Conservation (phyloP, 2,329 filamentous ascomycete species). For the Acephala macrosclerotiorum region DNA sequence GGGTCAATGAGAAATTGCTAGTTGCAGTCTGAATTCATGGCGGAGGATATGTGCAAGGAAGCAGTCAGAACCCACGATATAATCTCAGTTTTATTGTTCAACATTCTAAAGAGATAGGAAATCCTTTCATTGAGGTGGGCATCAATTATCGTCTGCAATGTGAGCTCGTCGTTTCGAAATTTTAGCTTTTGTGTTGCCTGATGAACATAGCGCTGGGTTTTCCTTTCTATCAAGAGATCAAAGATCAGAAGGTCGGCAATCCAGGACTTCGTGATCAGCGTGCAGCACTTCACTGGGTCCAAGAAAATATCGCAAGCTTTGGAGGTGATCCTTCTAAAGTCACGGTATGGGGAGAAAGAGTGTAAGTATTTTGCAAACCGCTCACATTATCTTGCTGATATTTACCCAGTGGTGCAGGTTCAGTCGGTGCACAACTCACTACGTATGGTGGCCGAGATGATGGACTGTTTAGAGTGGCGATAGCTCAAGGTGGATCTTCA, state of each 20-base stretch:
- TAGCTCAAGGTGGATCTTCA: slow-evolving; percentile 59
- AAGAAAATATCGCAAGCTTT: slow-evolving; percentile 76
- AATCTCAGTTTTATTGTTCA: slow-evolving; percentile 40
- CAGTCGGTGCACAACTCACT: slow-evolving; percentile 76
- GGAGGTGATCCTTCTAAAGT: slow-evolving; percentile 81
- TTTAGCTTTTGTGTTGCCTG: background rate
- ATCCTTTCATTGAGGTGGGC: slow-evolving; percentile 54
- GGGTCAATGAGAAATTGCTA: slow-evolving; percentile 42
- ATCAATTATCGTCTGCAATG: slow-evolving; percentile 52
- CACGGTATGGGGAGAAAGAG: slow-evolving; percentile 63
- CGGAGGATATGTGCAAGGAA: slow-evolving; percentile 50
- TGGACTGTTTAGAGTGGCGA: slow-evolving; percentile 74
- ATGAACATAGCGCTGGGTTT: background rate
- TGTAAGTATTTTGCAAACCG: slow-evolving; percentile 39
- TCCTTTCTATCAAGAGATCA: background rate
- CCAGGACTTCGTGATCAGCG: slow-evolving; percentile 75
- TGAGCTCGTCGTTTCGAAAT: background rate
- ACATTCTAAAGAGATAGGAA: slow-evolving; percentile 50
- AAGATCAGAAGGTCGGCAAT: slow-evolving; percentile 65
- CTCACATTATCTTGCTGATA: background rate
- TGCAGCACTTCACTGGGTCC: slow-evolving; percentile 75
- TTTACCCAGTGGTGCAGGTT: slow-evolving; percentile 62
- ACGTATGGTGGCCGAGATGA: slow-evolving; percentile 75
- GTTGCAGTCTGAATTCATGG: slow-evolving; percentile 48
- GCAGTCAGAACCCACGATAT: slow-evolving; percentile 31